A percentile compares a stretch with the other conserved stretches of the same genome.
These are phyloP conservation scores for Kwoniella botswanensis DNA, from an alignment of 768 basidiomycete species.

Conservation along the genomic window DNA sequence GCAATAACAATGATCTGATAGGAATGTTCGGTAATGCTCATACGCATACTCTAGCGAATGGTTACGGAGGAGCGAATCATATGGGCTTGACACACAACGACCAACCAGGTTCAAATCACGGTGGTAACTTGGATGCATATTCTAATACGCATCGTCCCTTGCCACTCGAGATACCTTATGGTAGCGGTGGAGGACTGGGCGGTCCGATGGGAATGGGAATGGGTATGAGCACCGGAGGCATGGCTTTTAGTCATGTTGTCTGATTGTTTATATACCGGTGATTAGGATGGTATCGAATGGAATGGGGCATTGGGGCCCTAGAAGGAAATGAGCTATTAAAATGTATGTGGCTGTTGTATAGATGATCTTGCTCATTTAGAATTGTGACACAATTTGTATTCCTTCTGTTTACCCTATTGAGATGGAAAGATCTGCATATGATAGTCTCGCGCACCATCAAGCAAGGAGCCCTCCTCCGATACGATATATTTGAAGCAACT, in stretches of 20 bases:
- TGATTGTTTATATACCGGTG: not conserved
- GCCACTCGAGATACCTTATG: conserved; percentile 9
- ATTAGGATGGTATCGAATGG: not conserved
- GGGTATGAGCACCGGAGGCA: conserved; percentile 1
- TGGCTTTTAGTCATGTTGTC: conserved; percentile 8
- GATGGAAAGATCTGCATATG: too few relatives aligned
- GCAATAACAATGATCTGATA: not conserved
- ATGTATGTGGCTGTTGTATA: too few relatives aligned
- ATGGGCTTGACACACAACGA: not conserved
- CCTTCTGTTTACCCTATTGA: too few relatives aligned
- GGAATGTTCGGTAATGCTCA: conserved; percentile 2
- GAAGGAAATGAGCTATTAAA: too few relatives aligned
- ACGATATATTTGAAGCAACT: too few relatives aligned
- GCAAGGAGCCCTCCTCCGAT: too few relatives aligned
- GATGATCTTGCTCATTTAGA: too few relatives aligned
- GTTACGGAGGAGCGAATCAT: not conserved
- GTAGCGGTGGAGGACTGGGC: not conserved
- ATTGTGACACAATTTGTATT: too few relatives aligned
- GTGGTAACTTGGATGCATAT: not conserved
- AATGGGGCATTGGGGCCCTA: not conserved
- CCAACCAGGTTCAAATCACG: not conserved
- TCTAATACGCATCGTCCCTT: not conserved
- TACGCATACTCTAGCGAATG: not conserved
- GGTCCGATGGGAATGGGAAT: not conserved
- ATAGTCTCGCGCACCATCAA: too few relatives aligned